These are phyloP conservation scores for Pythium plurisporium DNA, from an alignment of 352 stramenopile genomes.

Conservation along the genomic window DNA sequence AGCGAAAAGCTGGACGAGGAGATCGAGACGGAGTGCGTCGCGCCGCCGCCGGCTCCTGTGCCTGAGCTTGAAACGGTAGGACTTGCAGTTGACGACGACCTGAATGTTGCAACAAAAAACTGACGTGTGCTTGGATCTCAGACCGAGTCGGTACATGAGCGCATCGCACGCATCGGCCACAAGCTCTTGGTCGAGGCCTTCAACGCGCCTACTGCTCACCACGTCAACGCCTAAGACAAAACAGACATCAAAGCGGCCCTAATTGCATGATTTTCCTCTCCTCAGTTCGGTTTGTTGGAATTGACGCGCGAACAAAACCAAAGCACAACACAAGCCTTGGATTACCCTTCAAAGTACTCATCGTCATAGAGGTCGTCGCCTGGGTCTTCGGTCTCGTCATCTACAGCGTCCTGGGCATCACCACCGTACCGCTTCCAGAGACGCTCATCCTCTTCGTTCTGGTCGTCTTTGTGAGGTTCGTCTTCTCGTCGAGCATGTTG, in stretches of 20 bases:
- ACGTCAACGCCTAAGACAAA: neutral
- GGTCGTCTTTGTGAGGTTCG: conserved; percentile 7
- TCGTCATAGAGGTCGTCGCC: conserved; percentile 26
- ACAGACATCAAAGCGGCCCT: no score
- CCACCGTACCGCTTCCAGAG: conserved; percentile 20
- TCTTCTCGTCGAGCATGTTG: neutral
- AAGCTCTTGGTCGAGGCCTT: conserved; percentile 69
- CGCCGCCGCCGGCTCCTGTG: no score
- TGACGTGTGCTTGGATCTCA: conserved; percentile 1
- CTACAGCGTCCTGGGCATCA: conserved; percentile 1
- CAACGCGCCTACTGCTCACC: neutral
- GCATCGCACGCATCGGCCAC: conserved; percentile 68
- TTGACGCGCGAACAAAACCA: no score
- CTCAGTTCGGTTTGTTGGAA: no score
- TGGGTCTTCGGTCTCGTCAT: conserved; percentile 8
- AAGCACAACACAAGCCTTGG: neutral
- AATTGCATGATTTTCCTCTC: no score
- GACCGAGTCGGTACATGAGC: conserved; percentile 36
- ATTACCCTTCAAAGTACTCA: conserved; percentile 21
- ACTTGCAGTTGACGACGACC: no score
- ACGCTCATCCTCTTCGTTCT: conserved; percentile 25
- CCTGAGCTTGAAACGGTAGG: no score
- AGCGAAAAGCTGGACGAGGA: neutral
- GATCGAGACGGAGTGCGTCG: neutral
- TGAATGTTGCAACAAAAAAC: neutral